Percentiles rank a stretch among this genome's conserved stretches.
Evolutionary conservation across 2,329 filamentous ascomycete genomes (phyloP).

Genomic region (Dothidotthia symphoricarpi): DNA sequence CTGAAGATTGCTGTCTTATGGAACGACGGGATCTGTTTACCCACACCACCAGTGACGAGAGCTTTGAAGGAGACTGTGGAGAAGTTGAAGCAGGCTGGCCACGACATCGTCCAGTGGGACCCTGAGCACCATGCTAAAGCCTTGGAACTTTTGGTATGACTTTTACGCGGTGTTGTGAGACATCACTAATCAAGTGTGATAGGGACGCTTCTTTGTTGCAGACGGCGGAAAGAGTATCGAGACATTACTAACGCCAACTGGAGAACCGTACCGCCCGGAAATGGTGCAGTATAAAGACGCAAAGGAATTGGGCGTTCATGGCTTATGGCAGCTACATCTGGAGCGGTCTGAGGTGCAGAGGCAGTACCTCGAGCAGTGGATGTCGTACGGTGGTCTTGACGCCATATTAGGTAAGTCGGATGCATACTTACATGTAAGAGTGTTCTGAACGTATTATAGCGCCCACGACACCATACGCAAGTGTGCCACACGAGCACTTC

Average conservation of each 20-base stretch:
- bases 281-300: conserved; percentile 49
- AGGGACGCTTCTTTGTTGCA: conserved; percentile 48
- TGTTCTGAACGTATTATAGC: conserved; percentile 18
- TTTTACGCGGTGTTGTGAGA: not conserved
- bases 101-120: conserved; percentile 59
- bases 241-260: conserved; percentile 42
- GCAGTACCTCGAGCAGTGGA: conserved; percentile 49
- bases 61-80: conserved; percentile 57
- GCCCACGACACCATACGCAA: conserved; percentile 48
- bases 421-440: not conserved
- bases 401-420: conserved; percentile 42
- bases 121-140: conserved; percentile 54
- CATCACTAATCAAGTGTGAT: conserved; percentile 1
- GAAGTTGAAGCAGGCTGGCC: conserved; percentile 51
- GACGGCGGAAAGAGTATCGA: conserved; percentile 53
- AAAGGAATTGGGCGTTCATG: conserved; percentile 44
- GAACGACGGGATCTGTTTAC: conserved; percentile 52
- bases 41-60: conserved; percentile 54
- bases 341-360: conserved; percentile 47
- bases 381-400: conserved; percentile 43
- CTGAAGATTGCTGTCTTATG: conserved; percentile 60
- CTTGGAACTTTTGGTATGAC: conserved; percentile 49
- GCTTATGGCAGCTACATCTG: conserved; percentile 52
- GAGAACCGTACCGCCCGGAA: conserved; percentile 51
- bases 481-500: conserved; percentile 45